Percentiles rank a stretch among this genome's conserved stretches.
phyloP scores from a whole-genome alignment of 805 yeast species.

The Candida cerambycidarum region DNA sequence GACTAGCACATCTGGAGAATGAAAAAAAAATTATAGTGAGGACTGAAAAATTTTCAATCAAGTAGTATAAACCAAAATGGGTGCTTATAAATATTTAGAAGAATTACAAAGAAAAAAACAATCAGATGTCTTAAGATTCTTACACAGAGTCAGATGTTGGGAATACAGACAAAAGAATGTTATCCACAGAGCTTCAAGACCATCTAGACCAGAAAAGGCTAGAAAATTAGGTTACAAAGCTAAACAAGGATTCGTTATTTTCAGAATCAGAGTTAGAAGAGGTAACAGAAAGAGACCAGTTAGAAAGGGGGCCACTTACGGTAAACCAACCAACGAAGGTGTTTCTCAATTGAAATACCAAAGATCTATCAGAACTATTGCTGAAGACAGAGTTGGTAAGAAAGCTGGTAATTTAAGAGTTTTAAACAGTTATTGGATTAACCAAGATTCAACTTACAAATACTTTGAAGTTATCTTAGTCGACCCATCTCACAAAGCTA shows the following conservation, averaged over 20 bases:
- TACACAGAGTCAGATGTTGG: constrained; percentile 99
- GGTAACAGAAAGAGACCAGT: constrained; percentile 99
- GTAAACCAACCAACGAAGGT: constrained; percentile 99
- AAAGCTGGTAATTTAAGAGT: constrained; percentile 99
- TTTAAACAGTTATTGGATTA: constrained; percentile 99
- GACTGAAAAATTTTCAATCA: constrained; percentile 10
- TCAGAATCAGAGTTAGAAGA: constrained; percentile 99
- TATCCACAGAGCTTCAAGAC: constrained; percentile 98
- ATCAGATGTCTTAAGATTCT: constrained; percentile 98
- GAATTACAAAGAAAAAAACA: constrained; percentile 99
- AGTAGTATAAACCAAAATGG: constrained; percentile 54
- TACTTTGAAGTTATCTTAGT: constrained; percentile 97
- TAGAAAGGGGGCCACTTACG: constrained; percentile 99
- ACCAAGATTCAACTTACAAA: constrained; percentile 99
- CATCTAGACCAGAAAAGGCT: constrained; percentile 99
- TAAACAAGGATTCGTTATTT: constrained; percentile 98
- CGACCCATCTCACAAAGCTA: constrained; percentile 97
- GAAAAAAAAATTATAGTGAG: constrained; percentile 5
- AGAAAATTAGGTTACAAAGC: constrained; percentile 99
- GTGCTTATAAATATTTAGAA: constrained; percentile 99
- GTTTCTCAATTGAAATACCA: constrained; percentile 99
- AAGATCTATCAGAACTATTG: constrained; percentile 95
- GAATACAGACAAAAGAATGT: constrained; percentile 99
- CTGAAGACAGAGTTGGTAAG: constrained; percentile 99
- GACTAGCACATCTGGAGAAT: neutral